A percentile compares a stretch with the other conserved stretches of the same genome.
phyloP scores from a whole-genome alignment of 768 basidiomycete species.

The Collybia sp. region DNA sequence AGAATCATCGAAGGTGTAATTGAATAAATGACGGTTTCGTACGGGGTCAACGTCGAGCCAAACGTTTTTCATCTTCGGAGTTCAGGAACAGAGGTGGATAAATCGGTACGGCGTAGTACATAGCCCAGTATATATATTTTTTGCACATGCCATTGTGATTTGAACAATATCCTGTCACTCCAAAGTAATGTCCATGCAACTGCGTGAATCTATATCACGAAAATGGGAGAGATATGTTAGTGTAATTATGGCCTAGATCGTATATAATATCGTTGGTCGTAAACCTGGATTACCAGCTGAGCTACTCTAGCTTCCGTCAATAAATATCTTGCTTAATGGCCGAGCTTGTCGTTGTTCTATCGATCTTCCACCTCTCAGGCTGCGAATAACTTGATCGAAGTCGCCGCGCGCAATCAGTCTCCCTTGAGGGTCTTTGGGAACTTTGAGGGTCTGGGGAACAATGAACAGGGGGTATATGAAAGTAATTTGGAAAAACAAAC shows the following conservation, averaged over 20 bases:
- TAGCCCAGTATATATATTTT: too few species aligned
- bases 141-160: too few species aligned
- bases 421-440: slow-evolving; percentile 8
- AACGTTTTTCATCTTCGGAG: slow-evolving; percentile 27
- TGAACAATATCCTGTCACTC: too few species aligned
- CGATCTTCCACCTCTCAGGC: slow-evolving; percentile 64
- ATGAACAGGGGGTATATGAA: slow-evolving; percentile 4
- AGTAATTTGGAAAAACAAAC: slow-evolving; percentile 10
- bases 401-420: slow-evolving; percentile 63
- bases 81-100: too few species aligned
- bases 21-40: slow-evolving; percentile 15
- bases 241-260: too few species aligned
- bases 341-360: slow-evolving; percentile 43
- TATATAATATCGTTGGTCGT: too few species aligned
- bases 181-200: too few species aligned
- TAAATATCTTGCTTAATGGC: slow-evolving; percentile 75
- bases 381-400: slow-evolving; percentile 81
- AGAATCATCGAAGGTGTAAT: not conserved
- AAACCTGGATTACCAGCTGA: too few species aligned
- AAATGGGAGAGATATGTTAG: too few species aligned
- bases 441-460: slow-evolving; percentile 39
- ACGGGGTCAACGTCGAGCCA: slow-evolving; percentile 73
- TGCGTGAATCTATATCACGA: too few species aligned
- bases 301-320: slow-evolving; percentile 43
- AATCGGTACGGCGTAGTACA: too few species aligned